phyloP scores from a whole-genome alignment of 2,329 filamentous ascomycete species.

The Paecilomyces sp. region DNA sequence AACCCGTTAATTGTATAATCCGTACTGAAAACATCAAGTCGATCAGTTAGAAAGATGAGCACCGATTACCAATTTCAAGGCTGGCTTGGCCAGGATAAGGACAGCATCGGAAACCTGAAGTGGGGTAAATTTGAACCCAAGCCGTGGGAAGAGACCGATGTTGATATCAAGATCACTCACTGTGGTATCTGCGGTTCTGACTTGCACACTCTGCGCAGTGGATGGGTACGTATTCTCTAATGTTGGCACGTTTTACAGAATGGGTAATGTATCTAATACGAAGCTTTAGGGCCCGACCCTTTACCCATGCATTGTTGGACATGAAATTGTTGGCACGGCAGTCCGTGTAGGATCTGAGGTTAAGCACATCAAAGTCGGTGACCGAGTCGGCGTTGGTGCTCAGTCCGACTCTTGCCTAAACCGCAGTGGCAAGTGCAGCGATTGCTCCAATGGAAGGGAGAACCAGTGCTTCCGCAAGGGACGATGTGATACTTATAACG shows the following conservation, averaged over 20 bases:
- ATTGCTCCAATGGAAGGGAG: slow-evolving; percentile 33
- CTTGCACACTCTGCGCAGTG: slow-evolving; percentile 44
- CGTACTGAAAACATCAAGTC: neutral
- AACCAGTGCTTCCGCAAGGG: slow-evolving; percentile 16
- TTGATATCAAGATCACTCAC: slow-evolving; percentile 54
- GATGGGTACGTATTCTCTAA: neutral
- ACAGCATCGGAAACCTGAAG: slow-evolving; percentile 36
- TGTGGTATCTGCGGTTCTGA: slow-evolving; percentile 56
- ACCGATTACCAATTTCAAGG: slow-evolving; percentile 41
- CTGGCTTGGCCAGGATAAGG: slow-evolving; percentile 42
- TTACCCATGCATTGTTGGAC: slow-evolving; percentile 44
- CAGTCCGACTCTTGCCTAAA: slow-evolving; percentile 44
- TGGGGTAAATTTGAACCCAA: slow-evolving; percentile 47
- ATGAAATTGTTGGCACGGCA: slow-evolving; percentile 53
- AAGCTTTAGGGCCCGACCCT: neutral
- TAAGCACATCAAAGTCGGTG: slow-evolving; percentile 1
- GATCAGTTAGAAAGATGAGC: neutral
- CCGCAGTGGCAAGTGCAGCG: slow-evolving; percentile 34
- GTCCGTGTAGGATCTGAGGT: slow-evolving; percentile 42
- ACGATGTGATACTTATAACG: neutral
- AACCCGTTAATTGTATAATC: neutral
- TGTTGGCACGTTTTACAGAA: neutral
- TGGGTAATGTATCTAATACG: neutral
- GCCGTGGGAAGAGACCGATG: slow-evolving; percentile 51
- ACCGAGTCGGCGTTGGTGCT: slow-evolving; percentile 44